These are phyloP conservation scores for Blastobotrys petasosporus DNA, from an alignment of 1,139 yeast species.

Conservation along the genomic window DNA sequence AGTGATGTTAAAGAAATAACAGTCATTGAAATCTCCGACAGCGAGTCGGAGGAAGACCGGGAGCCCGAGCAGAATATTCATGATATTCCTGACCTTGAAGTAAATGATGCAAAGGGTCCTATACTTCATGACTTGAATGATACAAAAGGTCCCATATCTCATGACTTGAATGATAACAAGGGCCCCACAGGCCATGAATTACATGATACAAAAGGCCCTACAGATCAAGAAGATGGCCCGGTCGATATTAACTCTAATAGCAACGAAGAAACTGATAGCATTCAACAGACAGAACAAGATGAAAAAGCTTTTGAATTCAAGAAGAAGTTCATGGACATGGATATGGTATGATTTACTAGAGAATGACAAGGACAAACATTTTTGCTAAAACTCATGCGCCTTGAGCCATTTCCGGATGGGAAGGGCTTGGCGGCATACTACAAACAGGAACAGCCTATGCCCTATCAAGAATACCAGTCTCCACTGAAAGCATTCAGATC, in stretches of 20 bases:
- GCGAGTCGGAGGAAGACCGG: constrained; percentile 1
- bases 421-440: not conserved
- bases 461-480: constrained; percentile 25
- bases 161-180: not conserved
- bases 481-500: constrained; percentile 28
- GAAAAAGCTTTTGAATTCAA: constrained; percentile 2
- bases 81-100: not conserved
- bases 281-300: not conserved
- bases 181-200: not conserved
- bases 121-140: too few relatives aligned
- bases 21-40: constrained; percentile 1
- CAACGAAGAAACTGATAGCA: not conserved
- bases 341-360: constrained; percentile 14
- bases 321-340: constrained; percentile 13
- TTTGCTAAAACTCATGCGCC: not conserved
- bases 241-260: not conserved
- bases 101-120: not conserved
- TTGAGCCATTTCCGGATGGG: not conserved
- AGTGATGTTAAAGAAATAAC: not conserved
- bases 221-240: not conserved
- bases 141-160: not conserved
- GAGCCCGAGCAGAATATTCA: not conserved
- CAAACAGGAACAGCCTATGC: constrained; percentile 16
- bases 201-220: not conserved
- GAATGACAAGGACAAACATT: not conserved